Evolutionary conservation across 768 basidiomycete genomes (phyloP).

Genomic region (Mycena sanguinolenta): DNA sequence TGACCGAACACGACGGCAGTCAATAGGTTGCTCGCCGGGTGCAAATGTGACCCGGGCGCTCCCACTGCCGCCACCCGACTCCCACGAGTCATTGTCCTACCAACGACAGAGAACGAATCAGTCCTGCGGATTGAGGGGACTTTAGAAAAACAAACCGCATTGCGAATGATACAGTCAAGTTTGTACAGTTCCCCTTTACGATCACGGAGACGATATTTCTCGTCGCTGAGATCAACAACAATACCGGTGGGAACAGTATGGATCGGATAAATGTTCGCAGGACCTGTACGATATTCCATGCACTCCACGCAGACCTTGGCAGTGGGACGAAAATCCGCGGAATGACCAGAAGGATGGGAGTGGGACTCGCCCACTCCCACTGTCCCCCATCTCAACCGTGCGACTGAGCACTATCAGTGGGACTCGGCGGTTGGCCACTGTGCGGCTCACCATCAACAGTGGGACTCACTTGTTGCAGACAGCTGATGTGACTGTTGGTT

Average conservation of each 20-base stretch:
- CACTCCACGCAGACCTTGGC: not conserved
- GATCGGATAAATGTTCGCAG: not conserved
- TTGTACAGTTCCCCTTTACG: not conserved
- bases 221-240: not conserved
- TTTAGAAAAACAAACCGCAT: not conserved
- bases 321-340: not conserved
- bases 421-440: too few relatives aligned
- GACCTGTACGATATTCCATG: not conserved
- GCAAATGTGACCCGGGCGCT: constrained; percentile 3
- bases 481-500: too few relatives aligned
- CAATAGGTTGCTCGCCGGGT: not conserved
- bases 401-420: too few relatives aligned
- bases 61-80: not conserved
- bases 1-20: not conserved
- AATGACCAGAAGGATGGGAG: too few relatives aligned
- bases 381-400: too few relatives aligned
- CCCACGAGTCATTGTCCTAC: constrained; percentile 25
- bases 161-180: not conserved
- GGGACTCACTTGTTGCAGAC: too few relatives aligned
- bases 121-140: not conserved
- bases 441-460: too few relatives aligned
- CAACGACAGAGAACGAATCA: not conserved
- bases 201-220: not conserved
- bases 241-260: not conserved
- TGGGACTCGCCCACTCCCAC: too few relatives aligned